A percentile compares a stretch with the other conserved stretches of the same genome.
These are phyloP conservation scores for Simmondsia chinensis DNA, from an alignment of 148 eudicot species.

Conservation along the genomic window DNA sequence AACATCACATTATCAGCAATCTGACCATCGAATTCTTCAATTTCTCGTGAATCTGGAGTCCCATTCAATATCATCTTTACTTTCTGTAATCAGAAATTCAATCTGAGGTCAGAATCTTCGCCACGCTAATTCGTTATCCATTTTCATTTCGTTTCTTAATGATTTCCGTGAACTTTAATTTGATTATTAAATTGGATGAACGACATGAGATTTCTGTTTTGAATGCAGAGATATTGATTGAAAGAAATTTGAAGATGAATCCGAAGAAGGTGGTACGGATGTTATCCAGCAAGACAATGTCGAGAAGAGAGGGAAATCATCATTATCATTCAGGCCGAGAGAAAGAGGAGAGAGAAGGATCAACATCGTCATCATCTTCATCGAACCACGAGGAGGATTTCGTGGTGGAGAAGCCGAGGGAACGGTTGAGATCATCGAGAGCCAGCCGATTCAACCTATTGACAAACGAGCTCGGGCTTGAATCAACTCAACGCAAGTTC, in stretches of 20 bases:
- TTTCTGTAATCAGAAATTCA: too few species aligned
- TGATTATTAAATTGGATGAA: too few species aligned
- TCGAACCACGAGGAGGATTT: constrained; percentile 23
- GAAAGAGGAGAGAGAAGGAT: constrained; percentile 3
- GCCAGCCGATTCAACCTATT: constrained; percentile 39
- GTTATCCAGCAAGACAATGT: constrained; percentile 12
- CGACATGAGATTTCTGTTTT: too few species aligned
- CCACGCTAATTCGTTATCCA: too few species aligned
- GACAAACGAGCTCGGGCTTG: constrained; percentile 31
- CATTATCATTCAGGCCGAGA: background rate
- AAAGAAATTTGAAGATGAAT: constrained; percentile 35
- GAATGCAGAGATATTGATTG: too few species aligned
- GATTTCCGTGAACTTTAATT: too few species aligned
- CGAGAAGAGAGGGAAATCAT: background rate
- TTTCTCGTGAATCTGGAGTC: too few species aligned
- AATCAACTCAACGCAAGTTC: constrained; percentile 15
- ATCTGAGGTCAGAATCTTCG: too few species aligned
- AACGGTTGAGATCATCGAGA: constrained; percentile 25
- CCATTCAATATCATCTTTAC: too few species aligned
- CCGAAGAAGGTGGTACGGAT: constrained; percentile 17
- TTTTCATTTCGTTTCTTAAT: too few species aligned
- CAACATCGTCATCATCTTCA: constrained; percentile 11
- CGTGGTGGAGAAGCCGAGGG: constrained; percentile 31
- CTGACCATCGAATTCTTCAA: too few species aligned
- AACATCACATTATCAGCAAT: too few species aligned